These are phyloP conservation scores for Martensiomyces pterosporus DNA, from an alignment of 192 early-diverging fungal genomes.

Conservation along the genomic window DNA sequence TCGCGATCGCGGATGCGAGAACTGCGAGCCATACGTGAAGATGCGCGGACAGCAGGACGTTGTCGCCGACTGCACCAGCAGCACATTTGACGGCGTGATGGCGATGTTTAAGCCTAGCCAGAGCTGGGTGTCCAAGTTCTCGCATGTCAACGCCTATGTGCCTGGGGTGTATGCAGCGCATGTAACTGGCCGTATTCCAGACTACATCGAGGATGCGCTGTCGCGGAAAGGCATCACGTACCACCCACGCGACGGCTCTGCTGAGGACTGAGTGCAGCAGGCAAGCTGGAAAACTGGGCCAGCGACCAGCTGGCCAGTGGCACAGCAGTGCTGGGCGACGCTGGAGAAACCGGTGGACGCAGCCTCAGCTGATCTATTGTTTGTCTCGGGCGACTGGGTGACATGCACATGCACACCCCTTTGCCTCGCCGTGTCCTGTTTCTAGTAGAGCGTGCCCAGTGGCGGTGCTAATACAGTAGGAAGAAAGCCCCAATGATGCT, in stretches of 20 bases:
- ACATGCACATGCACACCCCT: too few relatives aligned
- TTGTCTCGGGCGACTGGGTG: too few relatives aligned
- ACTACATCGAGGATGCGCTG: conserved; percentile 69
- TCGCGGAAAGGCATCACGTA: conserved; percentile 65
- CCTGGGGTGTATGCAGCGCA: conserved; percentile 74
- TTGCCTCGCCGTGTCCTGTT: too few relatives aligned
- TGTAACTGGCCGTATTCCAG: conserved; percentile 68
- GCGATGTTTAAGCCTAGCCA: conserved; percentile 69
- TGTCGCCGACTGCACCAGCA: conserved; percentile 72
- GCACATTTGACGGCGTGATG: conserved; percentile 71
- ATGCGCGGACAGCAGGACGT: conserved; percentile 61
- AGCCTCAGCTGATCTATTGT: too few relatives aligned
- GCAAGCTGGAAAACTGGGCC: too few relatives aligned
- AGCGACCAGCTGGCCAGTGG: too few relatives aligned
- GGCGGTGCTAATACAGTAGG: too few relatives aligned
- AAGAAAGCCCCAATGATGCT: too few relatives aligned
- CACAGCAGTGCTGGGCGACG: too few relatives aligned
- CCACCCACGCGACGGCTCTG: conserved; percentile 62
- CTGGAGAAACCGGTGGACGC: too few relatives aligned
- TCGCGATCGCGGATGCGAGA: conserved; percentile 69
- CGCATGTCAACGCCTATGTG: conserved; percentile 47
- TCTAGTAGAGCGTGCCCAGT: too few relatives aligned
- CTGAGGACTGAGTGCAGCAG: conserved; percentile 49
- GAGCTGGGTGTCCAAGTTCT: conserved; percentile 75
- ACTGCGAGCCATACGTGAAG: conserved; percentile 72